Percentiles rank a stretch among this genome's conserved stretches.
Conservation (phyloP, 768 basidiomycete genomes). For the Xerocomellus dryophilus region DNA sequence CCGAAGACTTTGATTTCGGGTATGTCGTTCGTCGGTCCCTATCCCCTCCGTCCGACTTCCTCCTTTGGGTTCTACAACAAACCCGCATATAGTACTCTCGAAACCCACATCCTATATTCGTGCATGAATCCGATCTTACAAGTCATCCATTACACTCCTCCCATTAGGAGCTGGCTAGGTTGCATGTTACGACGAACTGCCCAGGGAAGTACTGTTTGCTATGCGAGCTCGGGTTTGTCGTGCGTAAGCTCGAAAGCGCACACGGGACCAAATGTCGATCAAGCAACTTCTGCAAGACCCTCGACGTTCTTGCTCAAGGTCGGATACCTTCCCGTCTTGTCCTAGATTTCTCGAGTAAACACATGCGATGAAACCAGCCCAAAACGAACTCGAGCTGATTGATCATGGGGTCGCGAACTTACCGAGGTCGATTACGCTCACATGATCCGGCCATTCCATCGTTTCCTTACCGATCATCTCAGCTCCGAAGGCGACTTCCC, state of each 20-base stretch:
- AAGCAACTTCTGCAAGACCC: slow-evolving; percentile 94
- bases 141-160: slow-evolving; percentile 78
- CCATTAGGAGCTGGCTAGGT: slow-evolving; percentile 83
- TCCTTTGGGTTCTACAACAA: slow-evolving; percentile 83
- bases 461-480: slow-evolving; percentile 87
- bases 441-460: slow-evolving; percentile 93
- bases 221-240: slow-evolving; percentile 93
- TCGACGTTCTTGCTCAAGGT: slow-evolving; percentile 88
- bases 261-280: slow-evolving; percentile 92
- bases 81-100: slow-evolving; percentile 85
- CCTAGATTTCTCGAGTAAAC: background rate
- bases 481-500: slow-evolving; percentile 67
- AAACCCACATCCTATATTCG: slow-evolving; percentile 95
- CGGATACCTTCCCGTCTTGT: slow-evolving; percentile 5
- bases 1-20: slow-evolving; percentile 99
- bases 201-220: slow-evolving; percentile 88
- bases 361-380: slow-evolving; percentile 36
- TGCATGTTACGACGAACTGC: slow-evolving; percentile 88
- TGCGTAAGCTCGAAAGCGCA: slow-evolving; percentile 95
- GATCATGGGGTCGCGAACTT: slow-evolving; percentile 78
- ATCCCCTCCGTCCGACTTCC: background rate
- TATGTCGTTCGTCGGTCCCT: slow-evolving; percentile 32
- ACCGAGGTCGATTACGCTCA: slow-evolving; percentile 76
- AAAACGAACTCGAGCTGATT: slow-evolving; percentile 82
- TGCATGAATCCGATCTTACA: slow-evolving; percentile 93